Base-by-base conservation (phyloP, 1,139 yeast genomes). In the Hansenula sp. region DNA sequence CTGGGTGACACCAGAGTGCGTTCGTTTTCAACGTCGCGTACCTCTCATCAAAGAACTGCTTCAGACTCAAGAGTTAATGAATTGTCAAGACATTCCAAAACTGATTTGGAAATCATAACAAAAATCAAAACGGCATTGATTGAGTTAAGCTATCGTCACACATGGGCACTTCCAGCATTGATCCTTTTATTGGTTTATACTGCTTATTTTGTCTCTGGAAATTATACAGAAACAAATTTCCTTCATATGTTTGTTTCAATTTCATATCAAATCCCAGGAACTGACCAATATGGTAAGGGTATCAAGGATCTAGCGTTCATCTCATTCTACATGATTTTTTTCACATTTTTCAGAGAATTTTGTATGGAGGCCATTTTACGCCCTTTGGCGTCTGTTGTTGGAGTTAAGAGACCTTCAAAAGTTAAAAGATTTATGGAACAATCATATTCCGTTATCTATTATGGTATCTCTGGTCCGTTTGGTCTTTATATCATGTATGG, bases 301-400 rank as follows among this genome's bases (percentile, higher is more conserved):
- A 71, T 63, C 40, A 81, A 84, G 55, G 99, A 93, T 65, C 77
- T 90, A 51, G 76, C 75, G 36, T 93, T 91, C 70, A 89, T 91
- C 19, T 73, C 73, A 33, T 90, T 79, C 62, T 84, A 87, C 66
- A 87, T 93, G 71, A 66, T 93, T 38, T 84, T 90, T 55, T 91
- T 93, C 74, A 87, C 96, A 0, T 93, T 93, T 61, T 72, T 82
- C 54, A 80, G 99, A 57, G 99, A 93, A 65, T 91, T 93, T 61
- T 63, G 81, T 55, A 91, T 93, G 98, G 91, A 91, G 60, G 72
- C 79, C 41, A 59, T 90, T 2, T 76, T 93, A 50, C 74, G 75
- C 54, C 99, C 98, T 11, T 51, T 86, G 41, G 93, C 96, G 3
- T 37, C 44, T 8, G 48, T 50, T 38, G 68, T 70, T 38, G 88